These are phyloP conservation scores for Talaromyces sp. DNA, from an alignment of 2,329 filamentous ascomycete genomes.

Conservation along the genomic window DNA sequence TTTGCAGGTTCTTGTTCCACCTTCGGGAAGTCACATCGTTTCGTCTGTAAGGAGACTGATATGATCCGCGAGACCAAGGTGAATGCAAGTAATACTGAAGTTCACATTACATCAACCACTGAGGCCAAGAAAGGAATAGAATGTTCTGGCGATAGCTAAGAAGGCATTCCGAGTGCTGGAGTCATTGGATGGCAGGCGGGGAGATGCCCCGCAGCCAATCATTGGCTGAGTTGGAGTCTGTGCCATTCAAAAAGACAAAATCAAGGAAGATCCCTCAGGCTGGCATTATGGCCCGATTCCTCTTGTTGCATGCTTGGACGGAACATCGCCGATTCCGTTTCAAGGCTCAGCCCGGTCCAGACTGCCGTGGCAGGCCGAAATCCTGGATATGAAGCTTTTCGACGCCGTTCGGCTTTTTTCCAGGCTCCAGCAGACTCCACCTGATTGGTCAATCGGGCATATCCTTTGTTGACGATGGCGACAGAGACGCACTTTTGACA, in stretches of 20 bases:
- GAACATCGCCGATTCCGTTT: not conserved
- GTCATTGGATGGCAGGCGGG: not conserved
- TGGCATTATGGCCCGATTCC: not conserved
- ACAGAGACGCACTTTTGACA: not conserved
- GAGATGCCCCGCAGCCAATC: constrained; percentile 2
- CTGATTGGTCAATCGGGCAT: not conserved
- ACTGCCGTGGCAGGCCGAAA: not conserved
- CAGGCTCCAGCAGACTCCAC: not conserved
- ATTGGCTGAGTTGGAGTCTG: not conserved
- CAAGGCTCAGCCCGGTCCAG: not conserved
- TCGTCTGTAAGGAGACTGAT: not conserved
- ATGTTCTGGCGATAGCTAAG: not conserved
- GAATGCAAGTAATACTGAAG: not conserved
- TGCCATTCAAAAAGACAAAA: not conserved
- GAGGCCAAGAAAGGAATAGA: constrained; percentile 2
- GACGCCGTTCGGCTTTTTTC: not conserved
- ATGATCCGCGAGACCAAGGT: not conserved
- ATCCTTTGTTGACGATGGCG: not conserved
- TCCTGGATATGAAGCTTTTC: constrained; percentile 4
- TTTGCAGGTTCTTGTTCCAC: not conserved
- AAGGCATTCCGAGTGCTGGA: not conserved
- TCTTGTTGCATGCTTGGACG: not conserved
- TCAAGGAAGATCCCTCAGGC: not conserved
- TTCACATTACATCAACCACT: not conserved
- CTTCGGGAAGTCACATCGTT: not conserved